Base-by-base conservation (phyloP, 2,329 filamentous ascomycete genomes). In the Elsinoe fawcettii region DNA sequence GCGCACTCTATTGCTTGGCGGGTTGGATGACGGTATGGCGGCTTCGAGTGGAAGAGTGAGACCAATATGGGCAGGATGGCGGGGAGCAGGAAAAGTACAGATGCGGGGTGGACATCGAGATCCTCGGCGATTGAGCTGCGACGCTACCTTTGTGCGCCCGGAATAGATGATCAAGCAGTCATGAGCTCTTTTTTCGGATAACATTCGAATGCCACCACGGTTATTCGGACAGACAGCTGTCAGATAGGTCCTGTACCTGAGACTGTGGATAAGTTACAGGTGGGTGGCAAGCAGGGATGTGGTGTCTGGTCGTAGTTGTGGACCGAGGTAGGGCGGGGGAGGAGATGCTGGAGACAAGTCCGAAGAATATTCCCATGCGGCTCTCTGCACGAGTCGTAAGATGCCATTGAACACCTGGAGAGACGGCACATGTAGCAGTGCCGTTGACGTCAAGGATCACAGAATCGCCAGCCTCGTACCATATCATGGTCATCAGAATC, bases 371-470 rank as follows among this genome's bases (percentile, higher is more conserved):
- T 37, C 34, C 14, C 9, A 12, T 12, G 34, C 34, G 34, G 34
- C 34, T 37, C 34, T 37, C 4, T 37, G 34, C 34, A 3, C 34
- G 34, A 37, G 34, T 37, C 27, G 9, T 7, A 37, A 12, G 34
- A 37, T 37, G n/a, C 34, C 9, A 37, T 37, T 12, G 34, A 37
- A 37, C 34, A 6, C 34, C 34, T 37, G 34, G 34, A 37, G 34
- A 37, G 14, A 37, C 34, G 34, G 34, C 34, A 49, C 5, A 25
- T 32, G 25, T 32, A 12, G n/a, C 6, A 5, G 22, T 25, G 23
- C 20, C 22, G 30, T 49, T 49, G 44, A 49, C 44, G 44, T 49
- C 44, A 49, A 49, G 14, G 44, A 49, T 49, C 44, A 22, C 44
- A 49, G 44, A 20, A 49, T 25, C 41, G 23, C 44, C 44, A 49